Conservation (phyloP, 2,329 filamentous ascomycete genomes). For the Canariomyces notabilis region DNA sequence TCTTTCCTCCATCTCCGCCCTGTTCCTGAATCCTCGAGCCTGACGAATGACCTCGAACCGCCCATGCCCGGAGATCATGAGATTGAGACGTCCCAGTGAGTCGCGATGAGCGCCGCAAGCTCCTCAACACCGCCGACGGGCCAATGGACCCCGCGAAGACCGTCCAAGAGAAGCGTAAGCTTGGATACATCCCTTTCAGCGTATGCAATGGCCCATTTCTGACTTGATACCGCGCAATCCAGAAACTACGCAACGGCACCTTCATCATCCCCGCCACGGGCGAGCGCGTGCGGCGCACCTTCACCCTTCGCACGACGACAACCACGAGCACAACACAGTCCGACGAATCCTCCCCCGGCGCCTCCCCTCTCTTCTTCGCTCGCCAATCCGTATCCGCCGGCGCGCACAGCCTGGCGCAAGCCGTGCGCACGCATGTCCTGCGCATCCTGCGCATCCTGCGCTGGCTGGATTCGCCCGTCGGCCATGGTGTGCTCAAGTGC, state of each 20-base stretch:
- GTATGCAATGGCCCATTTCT: background rate
- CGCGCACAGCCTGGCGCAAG: conserved; percentile 32
- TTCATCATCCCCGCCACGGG: conserved; percentile 84
- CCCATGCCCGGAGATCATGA: conserved; percentile 1
- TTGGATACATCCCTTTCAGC: conserved; percentile 5
- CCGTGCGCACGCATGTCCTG: conserved; percentile 34
- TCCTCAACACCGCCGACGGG: conserved; percentile 34
- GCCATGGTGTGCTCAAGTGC: conserved; percentile 82
- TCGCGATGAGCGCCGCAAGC: conserved; percentile 32
- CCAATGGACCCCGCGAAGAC: conserved; percentile 39
- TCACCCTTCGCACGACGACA: conserved; percentile 61
- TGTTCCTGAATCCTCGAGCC: background rate
- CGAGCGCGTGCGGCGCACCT: conserved; percentile 73
- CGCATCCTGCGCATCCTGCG: conserved; percentile 40
- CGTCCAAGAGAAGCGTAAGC: conserved; percentile 44
- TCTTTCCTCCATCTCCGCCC: background rate
- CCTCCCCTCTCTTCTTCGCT: conserved; percentile 33
- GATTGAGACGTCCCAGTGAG: conserved; percentile 6
- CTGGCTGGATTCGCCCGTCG: conserved; percentile 67
- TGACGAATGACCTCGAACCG: background rate
- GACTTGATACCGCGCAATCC: conserved; percentile 10
- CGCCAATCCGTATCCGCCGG: conserved; percentile 35
- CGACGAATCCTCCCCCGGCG: conserved; percentile 30
- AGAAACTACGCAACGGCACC: conserved; percentile 78
- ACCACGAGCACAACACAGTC: background rate